These are phyloP conservation scores for Colletotrichum ledebouriae DNA, from an alignment of 2,329 filamentous ascomycete genomes.

Conservation along the genomic window DNA sequence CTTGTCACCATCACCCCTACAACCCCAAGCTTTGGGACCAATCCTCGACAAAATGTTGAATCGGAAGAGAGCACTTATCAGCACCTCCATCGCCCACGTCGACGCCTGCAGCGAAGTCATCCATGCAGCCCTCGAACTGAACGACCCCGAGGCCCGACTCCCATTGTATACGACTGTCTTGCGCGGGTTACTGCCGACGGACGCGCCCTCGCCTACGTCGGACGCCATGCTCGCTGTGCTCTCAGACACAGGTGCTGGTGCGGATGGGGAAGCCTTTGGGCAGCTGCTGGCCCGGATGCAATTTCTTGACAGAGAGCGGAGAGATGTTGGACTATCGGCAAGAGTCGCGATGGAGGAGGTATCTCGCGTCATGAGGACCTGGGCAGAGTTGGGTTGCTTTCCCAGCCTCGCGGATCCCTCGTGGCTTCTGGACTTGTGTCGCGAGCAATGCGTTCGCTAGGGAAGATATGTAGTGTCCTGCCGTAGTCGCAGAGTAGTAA, in stretches of 20 bases:
- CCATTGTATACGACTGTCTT: background rate
- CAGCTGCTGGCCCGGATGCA: background rate
- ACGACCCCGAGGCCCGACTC: background rate
- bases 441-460: too few relatives aligned
- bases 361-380: background rate
- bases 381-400: background rate
- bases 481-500: too few relatives aligned
- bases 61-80: background rate
- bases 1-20: background rate
- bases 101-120: background rate
- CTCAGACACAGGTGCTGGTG: background rate
- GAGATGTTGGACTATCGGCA: background rate
- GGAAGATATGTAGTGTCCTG: too few relatives aligned
- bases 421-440: too few relatives aligned
- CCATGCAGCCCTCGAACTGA: background rate
- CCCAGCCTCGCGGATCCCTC: background rate
- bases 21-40: background rate
- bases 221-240: background rate
- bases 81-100: background rate
- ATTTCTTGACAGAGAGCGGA: background rate
- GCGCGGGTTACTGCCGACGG: background rate
- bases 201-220: background rate
- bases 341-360: background rate
- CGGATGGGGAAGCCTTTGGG: background rate
- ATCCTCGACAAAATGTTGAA: background rate